Evolutionary conservation across 495 filamentous ascomycete genomes (phyloP).

Genomic region (Halenospora varia): DNA sequence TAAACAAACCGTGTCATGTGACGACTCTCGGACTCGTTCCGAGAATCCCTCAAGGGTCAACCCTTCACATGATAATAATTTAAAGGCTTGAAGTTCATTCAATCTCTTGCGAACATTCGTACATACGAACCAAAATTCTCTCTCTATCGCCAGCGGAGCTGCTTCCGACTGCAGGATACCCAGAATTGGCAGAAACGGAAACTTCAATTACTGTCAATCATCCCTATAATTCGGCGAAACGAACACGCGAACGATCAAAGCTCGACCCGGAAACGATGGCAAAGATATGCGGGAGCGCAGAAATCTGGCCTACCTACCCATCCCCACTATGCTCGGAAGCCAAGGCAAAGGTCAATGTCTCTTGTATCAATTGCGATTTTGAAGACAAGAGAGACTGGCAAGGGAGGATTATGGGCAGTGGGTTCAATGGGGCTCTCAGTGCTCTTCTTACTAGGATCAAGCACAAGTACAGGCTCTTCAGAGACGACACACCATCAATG

Average conservation of each 20-base stretch:
- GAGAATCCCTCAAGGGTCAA: too few species aligned
- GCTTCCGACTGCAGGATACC: neutral
- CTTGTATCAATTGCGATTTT: slow-evolving; percentile 5
- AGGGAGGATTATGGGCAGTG: slow-evolving; percentile 8
- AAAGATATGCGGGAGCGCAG: slow-evolving; percentile 4
- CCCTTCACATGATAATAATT: slow-evolving; percentile 1
- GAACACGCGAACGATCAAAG: neutral
- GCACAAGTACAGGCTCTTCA: slow-evolving; percentile 4
- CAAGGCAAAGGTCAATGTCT: slow-evolving; percentile 6
- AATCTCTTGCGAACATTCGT: slow-evolving; percentile 3
- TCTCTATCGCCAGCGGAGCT: neutral
- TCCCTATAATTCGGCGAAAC: slow-evolving; percentile 1
- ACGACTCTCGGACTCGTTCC: too few species aligned
- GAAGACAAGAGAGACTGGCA: slow-evolving; percentile 6
- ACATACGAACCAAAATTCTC: neutral
- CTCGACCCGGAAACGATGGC: neutral
- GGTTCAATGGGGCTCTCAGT: slow-evolving; percentile 6
- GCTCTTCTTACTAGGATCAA: slow-evolving; percentile 7
- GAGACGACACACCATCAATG: slow-evolving; percentile 4
- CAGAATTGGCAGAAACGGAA: neutral
- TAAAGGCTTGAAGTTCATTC: slow-evolving; percentile 2
- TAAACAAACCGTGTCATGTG: too few species aligned
- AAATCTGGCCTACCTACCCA: neutral
- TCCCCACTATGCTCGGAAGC: neutral
- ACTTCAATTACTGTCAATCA: neutral